phyloP scores from a whole-genome alignment of 2,329 filamentous ascomycete genomes.

The Fusarium sterilihyphosum region DNA sequence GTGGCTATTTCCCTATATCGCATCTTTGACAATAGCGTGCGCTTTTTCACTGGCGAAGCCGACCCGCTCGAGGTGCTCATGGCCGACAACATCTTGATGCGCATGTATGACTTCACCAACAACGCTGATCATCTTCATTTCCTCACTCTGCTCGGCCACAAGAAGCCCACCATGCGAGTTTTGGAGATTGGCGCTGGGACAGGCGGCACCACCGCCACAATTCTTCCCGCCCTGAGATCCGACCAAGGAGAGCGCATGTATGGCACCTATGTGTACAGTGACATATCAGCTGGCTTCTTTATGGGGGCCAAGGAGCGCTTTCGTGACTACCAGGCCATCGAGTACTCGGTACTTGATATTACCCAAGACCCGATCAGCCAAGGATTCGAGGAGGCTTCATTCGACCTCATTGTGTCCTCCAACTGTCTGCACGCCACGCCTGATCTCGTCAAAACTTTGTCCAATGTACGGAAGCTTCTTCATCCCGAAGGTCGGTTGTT shows the following conservation, averaged over 20 bases:
- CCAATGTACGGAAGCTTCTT: constrained; percentile 9
- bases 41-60: constrained; percentile 4
- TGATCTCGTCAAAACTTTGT: constrained; percentile 6
- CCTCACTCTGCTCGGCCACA: background rate
- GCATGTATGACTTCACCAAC: constrained; percentile 9
- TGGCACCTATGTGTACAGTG: constrained; percentile 2
- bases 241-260: constrained; percentile 5
- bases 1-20: constrained; percentile 8
- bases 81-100: constrained; percentile 8
- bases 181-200: background rate
- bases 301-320: constrained; percentile 5
- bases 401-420: constrained; percentile 18
- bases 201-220: background rate
- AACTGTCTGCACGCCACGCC: constrained; percentile 12
- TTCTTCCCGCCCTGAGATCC: constrained; percentile 1
- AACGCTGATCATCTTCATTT: constrained; percentile 8
- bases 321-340: background rate
- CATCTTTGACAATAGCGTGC: constrained; percentile 5
- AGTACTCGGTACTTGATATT: constrained; percentile 9
- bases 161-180: constrained; percentile 8
- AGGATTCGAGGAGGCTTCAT: constrained; percentile 10
- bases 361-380: constrained; percentile 4
- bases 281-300: constrained; percentile 14
- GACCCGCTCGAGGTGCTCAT: constrained; percentile 5
- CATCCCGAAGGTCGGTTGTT: constrained; percentile 17